Evolutionary conservation across 2,329 filamentous ascomycete species (phyloP), one percentile per base, ranked within the genome.

Genomic region (Phaeosphaeriaceae sp.): DNA sequence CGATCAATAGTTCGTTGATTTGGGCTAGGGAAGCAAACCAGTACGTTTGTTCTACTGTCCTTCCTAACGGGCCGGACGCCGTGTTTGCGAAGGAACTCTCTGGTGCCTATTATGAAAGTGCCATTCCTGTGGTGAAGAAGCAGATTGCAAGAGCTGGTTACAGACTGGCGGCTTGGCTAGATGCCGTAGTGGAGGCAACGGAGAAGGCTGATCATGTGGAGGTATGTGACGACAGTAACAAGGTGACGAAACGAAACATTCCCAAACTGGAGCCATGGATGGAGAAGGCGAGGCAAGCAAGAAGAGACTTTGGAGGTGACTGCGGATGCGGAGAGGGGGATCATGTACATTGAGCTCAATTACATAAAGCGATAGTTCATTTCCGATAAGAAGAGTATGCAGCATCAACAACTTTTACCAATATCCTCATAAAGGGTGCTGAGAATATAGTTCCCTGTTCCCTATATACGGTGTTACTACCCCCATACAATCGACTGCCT

Each of bases 1-100:
- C 71, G 0, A 59, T 74, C 35, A 53, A 53, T 21, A 72, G 66
- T 8, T 69, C 75, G 12, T 65, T 79, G 61, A 49, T 55, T 8
- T 80, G 76, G 76, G 76, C 76, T 1, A 52, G 50, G 4, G 77
- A 79, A 41, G 64, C 75, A 3, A 80, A 79, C 48, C 51, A 60
- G 1, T 74, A 67, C 34, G 74, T 79, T 9, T 79, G 77, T 64
- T 64, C 62, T 4, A 65, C 70, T 13, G 77, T 79, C 0, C 49
- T 77, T 21, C 74, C 74, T 0, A 59, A 74, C 7, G 76, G 77
- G 4, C 51, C 63, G 6, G 64, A 65, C 12, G 67, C 65, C 3
- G 66, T 78, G 1, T 56, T 70, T 21, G 65, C 59, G 6, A 61
- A 68, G 37, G 76, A 79, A 39, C 54, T 78, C 21, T 70, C 59